Conservation (phyloP, 1,284 basidiomycete species). For the Ceratobasidium papillatum region DNA sequence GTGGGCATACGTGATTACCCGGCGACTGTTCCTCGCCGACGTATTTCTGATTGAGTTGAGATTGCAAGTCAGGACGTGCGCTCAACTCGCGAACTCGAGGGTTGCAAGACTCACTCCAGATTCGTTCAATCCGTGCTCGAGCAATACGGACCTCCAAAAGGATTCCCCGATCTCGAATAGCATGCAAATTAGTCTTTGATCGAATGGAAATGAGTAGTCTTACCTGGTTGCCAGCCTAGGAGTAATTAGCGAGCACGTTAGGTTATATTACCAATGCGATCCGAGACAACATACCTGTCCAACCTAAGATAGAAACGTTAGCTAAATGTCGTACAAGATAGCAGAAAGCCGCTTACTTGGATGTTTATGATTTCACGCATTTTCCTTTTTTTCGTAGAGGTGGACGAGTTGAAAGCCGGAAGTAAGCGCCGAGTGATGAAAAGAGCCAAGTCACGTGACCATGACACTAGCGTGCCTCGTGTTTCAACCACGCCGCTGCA, state of each 20-base stretch:
- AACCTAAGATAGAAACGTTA: conserved; percentile 39
- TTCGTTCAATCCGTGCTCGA: conserved; percentile 78
- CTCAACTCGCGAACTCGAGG: conserved; percentile 12
- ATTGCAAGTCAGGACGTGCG: conserved; percentile 4
- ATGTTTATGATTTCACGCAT: conserved; percentile 51
- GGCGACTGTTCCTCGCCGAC: conserved; percentile 60
- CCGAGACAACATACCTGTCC: conserved; percentile 47
- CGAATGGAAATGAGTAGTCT: conserved; percentile 17
- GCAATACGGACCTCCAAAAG: conserved; percentile 82
- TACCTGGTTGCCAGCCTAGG: conserved; percentile 72
- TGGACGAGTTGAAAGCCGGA: neutral
- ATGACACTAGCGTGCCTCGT: neutral
- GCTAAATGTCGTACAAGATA: neutral
- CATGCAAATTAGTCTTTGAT: conserved; percentile 5
- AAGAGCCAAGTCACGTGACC: conserved; percentile 21
- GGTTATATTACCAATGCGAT: conserved; percentile 16
- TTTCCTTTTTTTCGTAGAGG: conserved; percentile 15
- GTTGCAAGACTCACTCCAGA: conserved; percentile 63
- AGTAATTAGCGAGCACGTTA: conserved; percentile 46
- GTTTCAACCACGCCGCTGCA: neutral
- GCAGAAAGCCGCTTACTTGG: conserved; percentile 45
- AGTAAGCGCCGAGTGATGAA: neutral
- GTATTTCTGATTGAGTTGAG: conserved; percentile 55
- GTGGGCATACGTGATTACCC: conserved; percentile 55
- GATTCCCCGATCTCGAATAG: conserved; percentile 64